These are phyloP conservation scores for Helotiales sp. DNA, from an alignment of 2,329 filamentous ascomycete genomes.

Conservation along the genomic window DNA sequence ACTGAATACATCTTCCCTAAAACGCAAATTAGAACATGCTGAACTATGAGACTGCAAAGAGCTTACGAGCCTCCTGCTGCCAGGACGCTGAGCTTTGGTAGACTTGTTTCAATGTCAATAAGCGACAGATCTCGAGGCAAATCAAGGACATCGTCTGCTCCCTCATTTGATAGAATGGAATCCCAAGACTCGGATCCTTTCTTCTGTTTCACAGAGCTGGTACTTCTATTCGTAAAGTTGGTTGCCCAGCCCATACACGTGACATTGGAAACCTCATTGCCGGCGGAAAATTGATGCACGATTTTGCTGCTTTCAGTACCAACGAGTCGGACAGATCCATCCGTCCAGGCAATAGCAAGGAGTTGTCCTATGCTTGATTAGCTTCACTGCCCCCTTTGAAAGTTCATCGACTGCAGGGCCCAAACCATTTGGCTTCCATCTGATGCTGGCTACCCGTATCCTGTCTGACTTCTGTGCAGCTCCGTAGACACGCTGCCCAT, in stretches of 20 bases:
- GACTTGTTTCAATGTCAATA: slow-evolving; percentile 71
- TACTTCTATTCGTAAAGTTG: slow-evolving; percentile 27
- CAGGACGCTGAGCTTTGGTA: slow-evolving; percentile 75
- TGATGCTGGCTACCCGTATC: slow-evolving; percentile 40
- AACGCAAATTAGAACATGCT: slow-evolving; percentile 11
- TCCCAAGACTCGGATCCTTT: slow-evolving; percentile 25
- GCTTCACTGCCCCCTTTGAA: background rate
- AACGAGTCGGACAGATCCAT: slow-evolving; percentile 75
- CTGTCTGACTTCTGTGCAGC: slow-evolving; percentile 36
- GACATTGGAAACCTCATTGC: slow-evolving; percentile 40
- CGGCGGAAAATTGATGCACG: slow-evolving; percentile 64
- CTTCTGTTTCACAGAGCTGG: slow-evolving; percentile 11
- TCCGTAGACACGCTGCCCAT: slow-evolving; percentile 68
- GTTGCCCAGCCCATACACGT: slow-evolving; percentile 43
- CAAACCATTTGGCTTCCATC: slow-evolving; percentile 38
- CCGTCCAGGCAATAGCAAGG: slow-evolving; percentile 80
- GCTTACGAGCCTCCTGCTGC: slow-evolving; percentile 64
- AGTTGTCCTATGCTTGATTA: slow-evolving; percentile 57
- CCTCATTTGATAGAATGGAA: slow-evolving; percentile 18
- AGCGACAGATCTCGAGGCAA: slow-evolving; percentile 73
- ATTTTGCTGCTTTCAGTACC: slow-evolving; percentile 80
- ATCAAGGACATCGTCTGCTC: slow-evolving; percentile 40
- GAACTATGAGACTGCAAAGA: background rate
- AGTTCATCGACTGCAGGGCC: background rate
- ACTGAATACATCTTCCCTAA: slow-evolving; percentile 37